phyloP scores from a whole-genome alignment of 768 basidiomycete genomes.

The Boletus pseudo-olivaceus region DNA sequence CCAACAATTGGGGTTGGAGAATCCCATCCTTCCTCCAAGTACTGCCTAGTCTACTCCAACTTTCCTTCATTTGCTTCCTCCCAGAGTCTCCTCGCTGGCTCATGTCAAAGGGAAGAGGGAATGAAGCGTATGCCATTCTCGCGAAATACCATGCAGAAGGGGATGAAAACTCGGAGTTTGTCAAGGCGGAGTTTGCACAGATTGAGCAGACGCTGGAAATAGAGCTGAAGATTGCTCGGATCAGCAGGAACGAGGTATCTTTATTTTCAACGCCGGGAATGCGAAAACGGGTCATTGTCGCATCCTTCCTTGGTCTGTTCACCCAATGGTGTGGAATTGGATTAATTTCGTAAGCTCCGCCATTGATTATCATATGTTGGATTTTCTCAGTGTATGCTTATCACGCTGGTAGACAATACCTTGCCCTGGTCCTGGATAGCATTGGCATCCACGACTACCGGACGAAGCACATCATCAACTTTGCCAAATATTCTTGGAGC shows the following conservation, averaged over 20 bases:
- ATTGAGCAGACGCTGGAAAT: constrained; percentile 51
- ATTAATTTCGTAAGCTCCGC: constrained; percentile 1
- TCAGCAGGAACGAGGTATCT: neutral
- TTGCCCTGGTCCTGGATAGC: constrained; percentile 13
- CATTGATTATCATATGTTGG: rapidly evolving
- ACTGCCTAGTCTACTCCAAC: constrained; percentile 50
- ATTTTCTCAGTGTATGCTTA: neutral
- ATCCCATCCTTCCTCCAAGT: constrained; percentile 60
- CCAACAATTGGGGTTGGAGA: constrained; percentile 63
- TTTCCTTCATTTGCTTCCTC: constrained; percentile 53
- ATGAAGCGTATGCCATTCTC: constrained; percentile 47
- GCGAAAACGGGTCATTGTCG: constrained; percentile 12
- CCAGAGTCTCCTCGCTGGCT: constrained; percentile 69
- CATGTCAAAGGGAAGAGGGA: constrained; percentile 49
- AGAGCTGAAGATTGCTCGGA: constrained; percentile 2
- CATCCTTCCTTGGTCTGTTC: constrained; percentile 14
- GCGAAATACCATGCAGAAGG: constrained; percentile 62
- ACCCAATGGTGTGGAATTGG: constrained; percentile 14
- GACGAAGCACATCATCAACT: constrained; percentile 15
- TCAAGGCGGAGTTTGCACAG: constrained; percentile 54
- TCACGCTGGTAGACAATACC: constrained; percentile 1
- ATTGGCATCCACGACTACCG: constrained; percentile 21
- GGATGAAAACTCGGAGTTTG: constrained; percentile 47
- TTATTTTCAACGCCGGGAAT: constrained; percentile 15
- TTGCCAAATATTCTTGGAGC: constrained; percentile 12